Evolutionary conservation across 441 rosid species (phyloP), one percentile per base, ranked within the genome.

Genomic region (Populus hybrid): DNA sequence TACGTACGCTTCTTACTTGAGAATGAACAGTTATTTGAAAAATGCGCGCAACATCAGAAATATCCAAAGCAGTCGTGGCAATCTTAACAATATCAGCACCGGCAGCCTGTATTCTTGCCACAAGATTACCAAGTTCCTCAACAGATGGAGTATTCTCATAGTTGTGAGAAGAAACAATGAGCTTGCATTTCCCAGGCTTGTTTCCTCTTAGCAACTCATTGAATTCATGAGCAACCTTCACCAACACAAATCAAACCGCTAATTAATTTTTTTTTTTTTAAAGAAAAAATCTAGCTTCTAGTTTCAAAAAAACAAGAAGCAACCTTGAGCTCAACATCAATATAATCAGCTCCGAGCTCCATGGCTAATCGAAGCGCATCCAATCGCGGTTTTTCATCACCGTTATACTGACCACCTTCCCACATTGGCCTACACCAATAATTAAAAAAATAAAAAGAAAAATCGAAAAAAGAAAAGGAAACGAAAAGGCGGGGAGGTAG

Each of bases 301-400:
- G 21, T 50, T 61, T 9, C 6, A 32, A 57, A 72, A 57, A 18
- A 23, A 76, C 26, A 53, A 2, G 28, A 14, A 24, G 24, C 8
- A 81, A 94, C 99, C 98, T 94, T 86, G 88, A 94, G 95, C 80
- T 96, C 98, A 34, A 94, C 88, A 86, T 94, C 99, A 86, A 93
- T 71, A 79, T 89, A 96, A 87, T 94, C 94, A 78, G 99, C 99
- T 80, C 98, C 98, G 70, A 91, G 69, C 75, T 94, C 97, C 94
- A 94, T 89, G 69, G 98, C 99, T 79, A 92, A 79, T 42, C 83
- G 86, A 78, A 96, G 95, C 21, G 84, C 94, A 72, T 89, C 91
- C 73, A 80, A 79, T 24, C 98, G 83, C 78, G 86, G 24, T 0
- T 79, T 88, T 80, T 96, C 99, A 80, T 91, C 98, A 69, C 98